These are phyloP conservation scores for Physocladia obscura DNA, from an alignment of 192 early-diverging fungal genomes.

Conservation along the genomic window DNA sequence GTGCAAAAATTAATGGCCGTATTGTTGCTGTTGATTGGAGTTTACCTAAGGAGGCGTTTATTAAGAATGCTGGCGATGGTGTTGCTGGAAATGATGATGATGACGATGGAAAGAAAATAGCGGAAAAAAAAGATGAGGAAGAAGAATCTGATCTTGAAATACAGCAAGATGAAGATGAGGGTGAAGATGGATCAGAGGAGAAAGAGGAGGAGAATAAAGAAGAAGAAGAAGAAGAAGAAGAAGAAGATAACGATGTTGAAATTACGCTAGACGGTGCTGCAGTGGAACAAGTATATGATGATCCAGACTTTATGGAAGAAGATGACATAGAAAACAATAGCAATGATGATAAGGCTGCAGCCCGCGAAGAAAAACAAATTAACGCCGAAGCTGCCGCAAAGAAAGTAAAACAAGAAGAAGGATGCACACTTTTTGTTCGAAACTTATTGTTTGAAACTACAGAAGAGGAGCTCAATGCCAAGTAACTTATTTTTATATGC, in stretches of 20 bases:
- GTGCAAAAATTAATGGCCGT: constrained; percentile 66
- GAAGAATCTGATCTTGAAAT: constrained; percentile 36
- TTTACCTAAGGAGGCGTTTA: constrained; percentile 71
- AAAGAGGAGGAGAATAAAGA: constrained; percentile 37
- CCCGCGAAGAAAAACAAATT: constrained; percentile 10
- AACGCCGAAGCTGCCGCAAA: constrained; percentile 28
- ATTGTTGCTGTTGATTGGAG: constrained; percentile 83
- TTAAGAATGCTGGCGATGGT: constrained; percentile 38
- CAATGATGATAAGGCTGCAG: constrained; percentile 39
- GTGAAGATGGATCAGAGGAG: constrained; percentile 17
- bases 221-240: constrained; percentile 44
- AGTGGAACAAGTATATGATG: constrained; percentile 36
- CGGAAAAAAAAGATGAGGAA: too few relatives aligned
- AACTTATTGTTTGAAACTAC: constrained; percentile 91
- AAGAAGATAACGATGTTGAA: constrained; percentile 40
- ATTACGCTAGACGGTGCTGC: constrained; percentile 43
- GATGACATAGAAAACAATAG: constrained; percentile 38
- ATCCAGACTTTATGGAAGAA: constrained; percentile 33
- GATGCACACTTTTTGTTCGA: constrained; percentile 84
- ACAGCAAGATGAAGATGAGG: constrained; percentile 35
- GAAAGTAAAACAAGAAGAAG: constrained; percentile 23
- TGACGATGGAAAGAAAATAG: constrained; percentile 19
- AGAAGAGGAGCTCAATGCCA: constrained; percentile 69
- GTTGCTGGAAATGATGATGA: constrained; percentile 40
- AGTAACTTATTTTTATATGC: constrained; percentile 46